Evolutionary conservation across 1,284 basidiomycete species (phyloP), one percentile per base, ranked within the genome.

Genomic region (Rhodotorula mucilaginosa): DNA sequence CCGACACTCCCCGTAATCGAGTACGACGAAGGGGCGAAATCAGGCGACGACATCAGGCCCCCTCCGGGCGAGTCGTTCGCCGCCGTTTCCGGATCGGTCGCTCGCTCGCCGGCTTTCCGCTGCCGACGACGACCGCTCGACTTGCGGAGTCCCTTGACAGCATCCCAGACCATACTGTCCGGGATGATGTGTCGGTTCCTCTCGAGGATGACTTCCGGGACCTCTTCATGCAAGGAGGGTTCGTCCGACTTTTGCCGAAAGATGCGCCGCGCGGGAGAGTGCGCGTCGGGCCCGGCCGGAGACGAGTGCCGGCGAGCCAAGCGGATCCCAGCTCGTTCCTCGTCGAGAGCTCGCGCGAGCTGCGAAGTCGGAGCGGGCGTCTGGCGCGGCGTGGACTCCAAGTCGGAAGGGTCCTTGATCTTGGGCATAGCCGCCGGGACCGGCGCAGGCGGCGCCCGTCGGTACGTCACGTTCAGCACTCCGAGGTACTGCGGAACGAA

Each of bases 401-500:
- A 16, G n/a, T 13, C 51, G 51, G 51, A 52, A 10, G 51, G 51
- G 4, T 52, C 51, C 26, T 23, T 21, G 1, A n/a, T 12, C 31
- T 10, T 54, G 65, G 26, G 58, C 52, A 31, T 10, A 16, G 51
- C 29, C 49, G n/a, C 18, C 70, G 69, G 64, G 57, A 31, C 19
- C 5, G 62, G 18, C 2, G 62, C 2, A 1, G 65, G 69, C 0
- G 65, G 69, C 1, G 71, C 67, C 7, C 67, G 61, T 5, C 94
- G 88, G 80, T 98, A 99, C 70, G 91, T 97, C 76, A 99, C 97
- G 60, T 99, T 88, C 90, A 99, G 95, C 64, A 99, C 97, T 26
- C 96, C 96, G 23, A 99, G 86, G 82, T 99, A 99, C 64, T 95
- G 90, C 16, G 96, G 96, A 67, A 98, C 96, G 80, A 94, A 99